A percentile compares a stretch with the other conserved stretches of the same genome.
Evolutionary conservation across 768 basidiomycete species (phyloP).

Genomic region (Cystofilobasidium bisporidii): DNA sequence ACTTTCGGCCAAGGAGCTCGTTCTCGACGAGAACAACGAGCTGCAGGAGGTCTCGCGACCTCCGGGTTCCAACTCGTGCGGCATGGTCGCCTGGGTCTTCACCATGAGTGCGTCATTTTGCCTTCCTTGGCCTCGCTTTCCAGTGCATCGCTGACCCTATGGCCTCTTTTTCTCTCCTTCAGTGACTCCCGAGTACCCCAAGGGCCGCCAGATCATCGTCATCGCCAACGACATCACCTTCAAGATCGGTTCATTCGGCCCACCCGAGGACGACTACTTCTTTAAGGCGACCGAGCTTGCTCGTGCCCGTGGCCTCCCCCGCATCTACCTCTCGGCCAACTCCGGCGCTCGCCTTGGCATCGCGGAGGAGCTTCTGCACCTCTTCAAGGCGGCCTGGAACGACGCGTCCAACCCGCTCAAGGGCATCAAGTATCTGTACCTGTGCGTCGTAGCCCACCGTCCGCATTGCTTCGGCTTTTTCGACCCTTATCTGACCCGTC

Average conservation of each 20-base stretch:
- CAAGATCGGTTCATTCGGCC: constrained; percentile 97
- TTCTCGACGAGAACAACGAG: constrained; percentile 85
- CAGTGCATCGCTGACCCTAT: neutral
- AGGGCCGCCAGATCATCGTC: constrained; percentile 75
- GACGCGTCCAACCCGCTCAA: constrained; percentile 75
- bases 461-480: no score
- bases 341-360: constrained; percentile 94
- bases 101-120: constrained; percentile 55
- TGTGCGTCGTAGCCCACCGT: constrained; percentile 37
- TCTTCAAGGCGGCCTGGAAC: constrained; percentile 89
- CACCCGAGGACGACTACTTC: constrained; percentile 91
- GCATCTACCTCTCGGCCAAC: constrained; percentile 97
- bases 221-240: constrained; percentile 98
- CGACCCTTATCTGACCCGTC: no score
- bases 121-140: neutral
- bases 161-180: neutral
- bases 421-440: constrained; percentile 90
- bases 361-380: constrained; percentile 76
- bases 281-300: constrained; percentile 89
- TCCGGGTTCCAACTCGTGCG: constrained; percentile 86
- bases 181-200: constrained; percentile 66
- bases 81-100: constrained; percentile 98
- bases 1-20: constrained; percentile 77
- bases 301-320: constrained; percentile 73
- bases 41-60: constrained; percentile 82